A percentile compares a stretch with the other conserved stretches of the same genome.
phyloP scores from a whole-genome alignment of 2,329 filamentous ascomycete species.

The Orbilia ellipsospora region DNA sequence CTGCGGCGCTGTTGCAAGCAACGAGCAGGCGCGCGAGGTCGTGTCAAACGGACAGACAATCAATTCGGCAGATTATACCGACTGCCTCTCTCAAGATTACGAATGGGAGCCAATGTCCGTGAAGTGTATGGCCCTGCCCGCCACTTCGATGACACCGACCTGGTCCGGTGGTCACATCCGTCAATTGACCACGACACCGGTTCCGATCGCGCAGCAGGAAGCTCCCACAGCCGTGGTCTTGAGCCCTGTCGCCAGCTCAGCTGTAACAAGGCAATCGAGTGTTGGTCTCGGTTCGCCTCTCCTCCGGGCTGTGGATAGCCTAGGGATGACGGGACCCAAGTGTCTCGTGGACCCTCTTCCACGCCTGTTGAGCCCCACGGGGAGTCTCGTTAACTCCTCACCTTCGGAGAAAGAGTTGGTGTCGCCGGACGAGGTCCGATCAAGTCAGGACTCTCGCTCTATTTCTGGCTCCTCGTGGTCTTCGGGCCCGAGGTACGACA shows the following conservation, averaged over 20 bases:
- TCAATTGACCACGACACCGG: constrained; percentile 45
- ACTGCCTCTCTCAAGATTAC: constrained; percentile 15
- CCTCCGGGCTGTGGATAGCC: constrained; percentile 6
- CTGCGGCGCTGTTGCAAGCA: constrained; percentile 14
- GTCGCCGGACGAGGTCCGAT: constrained; percentile 31
- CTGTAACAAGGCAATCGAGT: constrained; percentile 17
- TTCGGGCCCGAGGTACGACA: constrained; percentile 48
- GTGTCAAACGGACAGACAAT: constrained; percentile 40
- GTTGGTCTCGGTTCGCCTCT: constrained; percentile 5
- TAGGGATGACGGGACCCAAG: neutral
- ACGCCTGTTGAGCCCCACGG: constrained; percentile 18
- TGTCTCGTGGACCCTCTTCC: constrained; percentile 7
- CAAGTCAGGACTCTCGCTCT: constrained; percentile 18
- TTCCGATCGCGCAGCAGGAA: constrained; percentile 36
- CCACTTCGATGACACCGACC: constrained; percentile 25
- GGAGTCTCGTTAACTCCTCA: constrained; percentile 44
- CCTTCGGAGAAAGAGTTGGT: constrained; percentile 17
- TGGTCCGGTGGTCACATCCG: constrained; percentile 30
- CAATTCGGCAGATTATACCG: constrained; percentile 32
- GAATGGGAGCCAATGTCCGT: constrained; percentile 28
- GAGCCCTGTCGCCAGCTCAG: constrained; percentile 28
- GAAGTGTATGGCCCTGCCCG: constrained; percentile 22
- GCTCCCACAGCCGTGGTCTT: constrained; percentile 27
- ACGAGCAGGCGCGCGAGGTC: constrained; percentile 33
- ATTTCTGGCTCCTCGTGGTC: constrained; percentile 31